Evolutionary conservation across 1,284 basidiomycete genomes (phyloP).

Genomic region (Ceratobasidium sp.): DNA sequence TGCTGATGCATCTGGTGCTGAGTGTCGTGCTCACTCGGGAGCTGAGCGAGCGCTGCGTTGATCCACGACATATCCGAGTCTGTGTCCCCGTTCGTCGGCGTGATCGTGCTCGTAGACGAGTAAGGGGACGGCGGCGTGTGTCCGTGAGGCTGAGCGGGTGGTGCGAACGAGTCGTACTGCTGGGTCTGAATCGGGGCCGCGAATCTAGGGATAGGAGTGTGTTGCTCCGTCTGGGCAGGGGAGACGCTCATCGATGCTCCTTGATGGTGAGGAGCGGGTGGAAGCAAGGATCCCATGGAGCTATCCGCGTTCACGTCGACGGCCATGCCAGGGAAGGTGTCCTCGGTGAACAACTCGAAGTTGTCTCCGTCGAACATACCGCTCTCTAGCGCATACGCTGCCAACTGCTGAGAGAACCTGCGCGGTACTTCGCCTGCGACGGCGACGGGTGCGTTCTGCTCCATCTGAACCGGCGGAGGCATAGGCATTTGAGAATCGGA

Average conservation of each 20-base stretch:
- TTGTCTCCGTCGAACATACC: conserved; percentile 34
- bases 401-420: conserved; percentile 36
- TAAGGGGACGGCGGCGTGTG: conserved; percentile 26
- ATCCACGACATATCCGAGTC: conserved; percentile 43
- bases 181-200: conserved; percentile 21
- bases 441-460: neutral
- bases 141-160: neutral
- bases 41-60: conserved; percentile 40
- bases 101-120: conserved; percentile 31
- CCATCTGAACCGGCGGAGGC: neutral
- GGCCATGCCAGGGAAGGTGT: conserved; percentile 34
- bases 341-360: conserved; percentile 37
- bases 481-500: neutral
- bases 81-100: conserved; percentile 7
- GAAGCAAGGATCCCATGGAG: conserved; percentile 16
- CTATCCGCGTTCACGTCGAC: conserved; percentile 25
- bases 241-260: conserved; percentile 26
- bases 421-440: conserved; percentile 23
- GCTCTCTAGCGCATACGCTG: conserved; percentile 33
- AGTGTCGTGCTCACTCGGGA: conserved; percentile 39
- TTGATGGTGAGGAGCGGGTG: neutral
- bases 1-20: conserved; percentile 10
- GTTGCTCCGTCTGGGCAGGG: conserved; percentile 8
- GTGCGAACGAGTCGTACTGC: conserved; percentile 17
- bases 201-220: conserved; percentile 24